These are phyloP conservation scores for Lipomyces spencermartinsiae DNA, from an alignment of 805 yeast species.

Conservation along the genomic window DNA sequence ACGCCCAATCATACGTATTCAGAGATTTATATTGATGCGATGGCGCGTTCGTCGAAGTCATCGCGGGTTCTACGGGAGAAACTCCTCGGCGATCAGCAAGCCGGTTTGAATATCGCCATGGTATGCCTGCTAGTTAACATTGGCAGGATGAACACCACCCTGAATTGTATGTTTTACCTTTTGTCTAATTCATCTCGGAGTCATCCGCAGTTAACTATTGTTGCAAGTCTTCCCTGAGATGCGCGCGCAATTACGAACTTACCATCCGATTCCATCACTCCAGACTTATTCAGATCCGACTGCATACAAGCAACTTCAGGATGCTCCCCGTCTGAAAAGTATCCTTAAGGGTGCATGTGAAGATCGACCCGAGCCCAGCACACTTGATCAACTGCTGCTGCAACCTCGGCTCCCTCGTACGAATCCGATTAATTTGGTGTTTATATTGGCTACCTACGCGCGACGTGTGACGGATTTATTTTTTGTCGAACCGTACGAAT, in stretches of 20 bases:
- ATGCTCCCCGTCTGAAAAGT: conserved; percentile 90
- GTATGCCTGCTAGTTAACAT: conserved; percentile 86
- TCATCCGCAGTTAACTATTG: neutral
- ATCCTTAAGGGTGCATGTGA: conserved; percentile 89
- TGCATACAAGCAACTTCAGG: conserved; percentile 82
- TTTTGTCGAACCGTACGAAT: conserved; percentile 51
- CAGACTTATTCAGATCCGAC: conserved; percentile 68
- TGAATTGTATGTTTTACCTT: conserved; percentile 55
- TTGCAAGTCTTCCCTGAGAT: conserved; percentile 79
- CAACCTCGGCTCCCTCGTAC: conserved; percentile 50
- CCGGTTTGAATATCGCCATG: conserved; percentile 72
- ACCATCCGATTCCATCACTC: conserved; percentile 89
- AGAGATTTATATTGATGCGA: conserved; percentile 78
- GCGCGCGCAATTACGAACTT: conserved; percentile 91
- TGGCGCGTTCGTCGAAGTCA: conserved; percentile 82
- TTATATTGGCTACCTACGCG: conserved; percentile 68
- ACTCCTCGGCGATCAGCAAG: conserved; percentile 66
- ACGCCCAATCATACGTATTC: conserved; percentile 70
- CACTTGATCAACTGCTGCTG: conserved; percentile 54
- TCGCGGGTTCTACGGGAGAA: conserved; percentile 84
- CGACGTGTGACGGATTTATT: conserved; percentile 57
- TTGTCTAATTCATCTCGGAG: neutral
- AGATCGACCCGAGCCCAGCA: conserved; percentile 58
- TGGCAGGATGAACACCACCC: conserved; percentile 93
- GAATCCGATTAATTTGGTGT: conserved; percentile 79